Evolutionary conservation across 1,139 yeast species (phyloP).

Genomic region (Candida dubliniensis): DNA sequence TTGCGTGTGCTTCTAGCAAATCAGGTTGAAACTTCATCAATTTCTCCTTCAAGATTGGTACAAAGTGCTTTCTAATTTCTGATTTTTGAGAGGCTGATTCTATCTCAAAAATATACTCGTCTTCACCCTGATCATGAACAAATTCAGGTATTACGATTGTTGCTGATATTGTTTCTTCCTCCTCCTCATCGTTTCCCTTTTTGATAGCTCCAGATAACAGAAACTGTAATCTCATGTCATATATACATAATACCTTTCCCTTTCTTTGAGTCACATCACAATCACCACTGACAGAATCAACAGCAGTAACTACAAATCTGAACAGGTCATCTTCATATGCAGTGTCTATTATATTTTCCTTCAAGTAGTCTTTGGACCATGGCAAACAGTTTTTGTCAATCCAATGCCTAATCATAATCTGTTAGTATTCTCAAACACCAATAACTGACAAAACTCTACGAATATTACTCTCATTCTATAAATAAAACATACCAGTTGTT

Average conservation of each 20-base stretch:
- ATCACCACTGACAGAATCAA: slow-evolving; percentile 61
- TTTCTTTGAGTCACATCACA: slow-evolving; percentile 82
- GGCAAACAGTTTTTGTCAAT: slow-evolving; percentile 76
- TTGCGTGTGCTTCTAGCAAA: slow-evolving; percentile 59
- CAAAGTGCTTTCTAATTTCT: slow-evolving; percentile 43
- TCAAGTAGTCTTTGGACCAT: slow-evolving; percentile 67
- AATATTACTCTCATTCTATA: background rate
- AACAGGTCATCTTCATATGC: slow-evolving; percentile 34
- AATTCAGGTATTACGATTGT: slow-evolving; percentile 60
- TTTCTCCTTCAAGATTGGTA: slow-evolving; percentile 51
- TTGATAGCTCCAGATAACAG: slow-evolving; percentile 33
- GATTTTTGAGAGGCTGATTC: slow-evolving; percentile 37
- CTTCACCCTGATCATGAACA: slow-evolving; percentile 70
- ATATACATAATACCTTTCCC: slow-evolving; percentile 75
- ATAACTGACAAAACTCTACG: background rate
- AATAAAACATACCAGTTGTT: slow-evolving; percentile 66
- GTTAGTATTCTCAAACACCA: slow-evolving; percentile 19
- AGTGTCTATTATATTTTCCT: slow-evolving; percentile 41
- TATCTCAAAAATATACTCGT: slow-evolving; percentile 59
- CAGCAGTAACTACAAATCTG: slow-evolving; percentile 34
- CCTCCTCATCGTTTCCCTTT: slow-evolving; percentile 25
- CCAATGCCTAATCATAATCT: slow-evolving; percentile 62
- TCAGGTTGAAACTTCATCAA: slow-evolving; percentile 62
- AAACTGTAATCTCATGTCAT: slow-evolving; percentile 59
- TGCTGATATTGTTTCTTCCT: slow-evolving; percentile 26